Conservation (phyloP, 2,329 filamentous ascomycete genomes). For the Neurospora sp. region DNA sequence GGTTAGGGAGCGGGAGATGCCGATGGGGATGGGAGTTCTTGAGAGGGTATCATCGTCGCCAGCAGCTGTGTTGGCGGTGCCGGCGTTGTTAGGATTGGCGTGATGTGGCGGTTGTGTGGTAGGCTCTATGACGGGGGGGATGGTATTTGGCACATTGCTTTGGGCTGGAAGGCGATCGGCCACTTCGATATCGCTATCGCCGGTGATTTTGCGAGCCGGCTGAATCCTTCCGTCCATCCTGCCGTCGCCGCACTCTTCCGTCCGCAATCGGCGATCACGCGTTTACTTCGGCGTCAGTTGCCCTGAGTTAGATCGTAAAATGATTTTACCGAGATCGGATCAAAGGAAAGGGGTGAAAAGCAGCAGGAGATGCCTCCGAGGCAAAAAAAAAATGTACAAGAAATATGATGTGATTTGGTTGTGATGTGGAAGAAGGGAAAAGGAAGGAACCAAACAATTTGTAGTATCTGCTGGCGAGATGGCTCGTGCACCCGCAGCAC, state of each 20-base stretch:
- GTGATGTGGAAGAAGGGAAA: neutral
- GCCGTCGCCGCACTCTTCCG: neutral
- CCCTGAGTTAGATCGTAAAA: neutral
- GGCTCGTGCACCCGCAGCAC: neutral
- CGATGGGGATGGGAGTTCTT: neutral
- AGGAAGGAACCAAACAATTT: neutral
- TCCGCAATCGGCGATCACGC: neutral
- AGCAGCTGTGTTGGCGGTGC: neutral
- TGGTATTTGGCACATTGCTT: neutral
- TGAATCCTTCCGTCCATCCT: neutral
- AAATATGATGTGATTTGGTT: neutral
- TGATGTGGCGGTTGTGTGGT: neutral
- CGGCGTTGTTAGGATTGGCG: neutral
- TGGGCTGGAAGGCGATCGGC: neutral
- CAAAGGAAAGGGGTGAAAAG: accelerated
- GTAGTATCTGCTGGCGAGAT: neutral
- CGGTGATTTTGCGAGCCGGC: neutral
- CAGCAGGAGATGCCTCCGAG: neutral
- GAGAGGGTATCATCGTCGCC: neutral
- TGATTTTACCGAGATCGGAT: accelerated
- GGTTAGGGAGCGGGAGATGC: neutral
- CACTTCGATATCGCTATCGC: neutral
- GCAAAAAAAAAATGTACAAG: neutral
- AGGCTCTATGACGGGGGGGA: neutral
- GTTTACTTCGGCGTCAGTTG: neutral